phyloP scores from a whole-genome alignment of 495 filamentous ascomycete species.

The Friedmanniomyces simplex region DNA sequence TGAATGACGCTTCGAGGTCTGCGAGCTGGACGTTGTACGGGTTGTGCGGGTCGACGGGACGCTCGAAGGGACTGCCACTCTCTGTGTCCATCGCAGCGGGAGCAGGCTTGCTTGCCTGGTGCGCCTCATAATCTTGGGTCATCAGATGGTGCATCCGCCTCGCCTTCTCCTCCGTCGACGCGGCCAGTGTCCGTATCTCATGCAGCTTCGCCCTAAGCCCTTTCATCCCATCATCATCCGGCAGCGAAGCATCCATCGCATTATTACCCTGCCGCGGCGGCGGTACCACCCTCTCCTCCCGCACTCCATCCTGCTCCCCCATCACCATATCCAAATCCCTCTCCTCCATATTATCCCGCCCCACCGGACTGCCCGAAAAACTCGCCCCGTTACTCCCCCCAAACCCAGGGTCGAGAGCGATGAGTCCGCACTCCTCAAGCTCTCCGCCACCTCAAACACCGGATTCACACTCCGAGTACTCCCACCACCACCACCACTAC shows the following conservation, averaged over 20 bases:
- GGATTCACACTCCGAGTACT: conserved; percentile 15
- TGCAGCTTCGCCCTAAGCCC: conserved; percentile 64
- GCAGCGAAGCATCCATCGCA: conserved; percentile 41
- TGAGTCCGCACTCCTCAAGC: conserved; percentile 2
- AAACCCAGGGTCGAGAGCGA: too few relatives aligned
- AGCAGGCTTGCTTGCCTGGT: conserved; percentile 1
- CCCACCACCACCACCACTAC: too few relatives aligned
- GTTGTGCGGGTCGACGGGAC: conserved; percentile 33
- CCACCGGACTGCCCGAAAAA: neutral
- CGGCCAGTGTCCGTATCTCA: conserved; percentile 55
- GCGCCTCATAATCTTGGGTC: conserved; percentile 57
- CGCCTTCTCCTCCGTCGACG: conserved; percentile 67
- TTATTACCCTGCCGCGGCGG: neutral
- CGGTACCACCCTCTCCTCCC: conserved; percentile 3
- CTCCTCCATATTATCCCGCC: neutral
- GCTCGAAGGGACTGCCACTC: neutral
- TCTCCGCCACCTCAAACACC: neutral
- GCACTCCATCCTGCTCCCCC: neutral
- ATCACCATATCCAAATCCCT: neutral
- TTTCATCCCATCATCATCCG: conserved; percentile 89
- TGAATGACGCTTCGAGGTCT: conserved; percentile 65
- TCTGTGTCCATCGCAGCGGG: conserved; percentile 7
- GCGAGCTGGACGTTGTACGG: conserved; percentile 58
- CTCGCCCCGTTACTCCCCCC: neutral
- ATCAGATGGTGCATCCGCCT: conserved; percentile 72